These are phyloP conservation scores for Plenodomus lindquistii DNA, from an alignment of 2,329 filamentous ascomycete species.

Conservation along the genomic window DNA sequence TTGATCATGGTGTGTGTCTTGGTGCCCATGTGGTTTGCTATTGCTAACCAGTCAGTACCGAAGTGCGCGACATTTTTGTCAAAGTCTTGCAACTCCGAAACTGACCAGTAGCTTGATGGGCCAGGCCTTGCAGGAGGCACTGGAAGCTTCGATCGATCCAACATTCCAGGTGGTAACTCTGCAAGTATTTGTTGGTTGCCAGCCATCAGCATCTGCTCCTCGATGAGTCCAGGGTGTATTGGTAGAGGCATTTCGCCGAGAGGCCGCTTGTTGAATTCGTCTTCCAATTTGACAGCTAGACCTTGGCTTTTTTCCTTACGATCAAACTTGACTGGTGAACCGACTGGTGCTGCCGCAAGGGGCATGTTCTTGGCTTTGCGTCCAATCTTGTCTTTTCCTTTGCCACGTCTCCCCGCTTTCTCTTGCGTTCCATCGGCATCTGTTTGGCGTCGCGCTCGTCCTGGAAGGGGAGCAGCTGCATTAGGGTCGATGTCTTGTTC, in stretches of 20 bases:
- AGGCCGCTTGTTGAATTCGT: conserved; percentile 33
- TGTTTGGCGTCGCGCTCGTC: conserved; percentile 41
- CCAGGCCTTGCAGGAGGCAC: conserved; percentile 55
- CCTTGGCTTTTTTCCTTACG: conserved; percentile 31
- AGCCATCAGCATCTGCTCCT: conserved; percentile 31
- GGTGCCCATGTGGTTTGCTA: conserved; percentile 78
- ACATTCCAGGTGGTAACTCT: conserved; percentile 31
- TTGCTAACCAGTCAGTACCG: conserved; percentile 76
- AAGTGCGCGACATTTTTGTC: conserved; percentile 72
- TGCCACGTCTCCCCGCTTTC: conserved; percentile 49
- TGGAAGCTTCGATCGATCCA: conserved; percentile 37
- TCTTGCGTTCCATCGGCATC: conserved; percentile 40
- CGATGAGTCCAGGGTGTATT: conserved; percentile 25
- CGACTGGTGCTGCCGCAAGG: conserved; percentile 44
- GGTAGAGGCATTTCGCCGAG: conserved; percentile 34
- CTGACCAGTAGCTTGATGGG: conserved; percentile 85
- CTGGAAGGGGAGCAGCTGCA: conserved; percentile 33
- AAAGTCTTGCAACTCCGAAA: conserved; percentile 79
- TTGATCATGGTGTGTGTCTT: conserved; percentile 83
- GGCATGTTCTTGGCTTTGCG: conserved; percentile 48
- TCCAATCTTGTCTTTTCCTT: conserved; percentile 44
- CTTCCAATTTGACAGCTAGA: conserved; percentile 39
- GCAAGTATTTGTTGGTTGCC: conserved; percentile 24
- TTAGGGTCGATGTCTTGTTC: conserved; percentile 64
- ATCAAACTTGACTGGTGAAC: conserved; percentile 42